phyloP scores from a whole-genome alignment of 768 basidiomycete genomes.

The Ephemerocybe angulata region DNA sequence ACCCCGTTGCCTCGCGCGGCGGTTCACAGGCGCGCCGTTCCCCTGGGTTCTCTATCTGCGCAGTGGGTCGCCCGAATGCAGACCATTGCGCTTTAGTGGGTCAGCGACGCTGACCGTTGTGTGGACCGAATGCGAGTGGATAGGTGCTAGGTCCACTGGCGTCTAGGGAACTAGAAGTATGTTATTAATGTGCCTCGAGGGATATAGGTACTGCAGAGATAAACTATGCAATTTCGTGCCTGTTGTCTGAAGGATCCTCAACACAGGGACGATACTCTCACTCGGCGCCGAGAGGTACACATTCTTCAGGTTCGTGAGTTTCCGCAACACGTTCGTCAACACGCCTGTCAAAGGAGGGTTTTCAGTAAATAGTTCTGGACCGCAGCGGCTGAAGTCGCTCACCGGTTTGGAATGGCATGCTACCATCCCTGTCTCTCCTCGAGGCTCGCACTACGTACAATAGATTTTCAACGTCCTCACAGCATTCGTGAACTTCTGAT shows the following conservation, averaged over 20 bases:
- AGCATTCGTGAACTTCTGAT: conserved; percentile 53
- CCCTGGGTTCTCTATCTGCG: no score
- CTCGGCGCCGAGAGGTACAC: conserved; percentile 57
- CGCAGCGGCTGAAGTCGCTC: background rate
- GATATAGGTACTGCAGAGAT: conserved; percentile 45
- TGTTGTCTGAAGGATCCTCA: conserved; percentile 48
- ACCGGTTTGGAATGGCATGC: conserved; percentile 67
- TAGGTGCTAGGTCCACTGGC: conserved; percentile 43
- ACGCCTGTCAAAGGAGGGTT: conserved; percentile 43
- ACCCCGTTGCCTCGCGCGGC: no score
- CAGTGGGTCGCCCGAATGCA: no score
- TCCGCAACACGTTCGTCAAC: conserved; percentile 65
- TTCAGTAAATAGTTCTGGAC: no score
- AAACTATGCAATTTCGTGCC: conserved; percentile 53
- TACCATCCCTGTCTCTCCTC: conserved; percentile 41
- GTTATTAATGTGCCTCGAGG: background rate
- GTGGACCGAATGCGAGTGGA: no score
- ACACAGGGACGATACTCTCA: conserved; percentile 49
- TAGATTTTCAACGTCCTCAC: conserved; percentile 59
- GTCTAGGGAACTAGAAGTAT: conserved; percentile 37
- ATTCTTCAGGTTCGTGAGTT: conserved; percentile 54
- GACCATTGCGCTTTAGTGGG: no score
- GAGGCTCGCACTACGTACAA: no score
- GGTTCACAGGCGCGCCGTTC: no score
- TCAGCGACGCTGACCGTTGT: no score